Conservation (phyloP, 768 basidiomycete genomes). For the Hygrocybe coccinea region DNA sequence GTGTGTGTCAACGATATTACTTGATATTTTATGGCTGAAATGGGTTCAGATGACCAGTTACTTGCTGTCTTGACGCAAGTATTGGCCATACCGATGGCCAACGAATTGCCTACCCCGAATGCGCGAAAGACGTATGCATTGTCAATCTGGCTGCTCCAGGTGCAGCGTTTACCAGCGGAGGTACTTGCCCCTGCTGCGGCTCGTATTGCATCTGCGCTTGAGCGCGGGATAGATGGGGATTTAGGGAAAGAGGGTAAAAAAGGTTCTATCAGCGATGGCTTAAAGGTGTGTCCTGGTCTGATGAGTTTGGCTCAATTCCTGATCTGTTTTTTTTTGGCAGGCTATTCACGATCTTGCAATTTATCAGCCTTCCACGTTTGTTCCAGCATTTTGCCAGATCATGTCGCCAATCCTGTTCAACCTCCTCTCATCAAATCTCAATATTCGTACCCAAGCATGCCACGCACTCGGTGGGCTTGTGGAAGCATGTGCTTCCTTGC, state of each 20-base stretch:
- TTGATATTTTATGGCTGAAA: conserved; percentile 9
- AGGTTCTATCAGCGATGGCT: conserved; percentile 70
- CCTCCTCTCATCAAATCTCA: conserved; percentile 58
- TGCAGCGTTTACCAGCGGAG: conserved; percentile 58
- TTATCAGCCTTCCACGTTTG: conserved; percentile 59
- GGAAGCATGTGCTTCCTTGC: conserved; percentile 46
- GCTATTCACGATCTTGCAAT: conserved; percentile 67
- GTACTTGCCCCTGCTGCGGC: conserved; percentile 60
- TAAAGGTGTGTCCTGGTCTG: conserved; percentile 45
- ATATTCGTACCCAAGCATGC: conserved; percentile 67
- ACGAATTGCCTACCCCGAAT: conserved; percentile 71
- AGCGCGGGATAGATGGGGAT: conserved; percentile 76
- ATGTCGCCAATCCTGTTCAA: conserved; percentile 59
- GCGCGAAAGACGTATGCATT: conserved; percentile 82
- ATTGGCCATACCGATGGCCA: conserved; percentile 67
- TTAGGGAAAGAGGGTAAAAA: conserved; percentile 88
- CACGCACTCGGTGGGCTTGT: conserved; percentile 71
- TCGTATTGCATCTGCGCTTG: conserved; percentile 65
- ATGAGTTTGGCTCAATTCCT: conserved; percentile 5
- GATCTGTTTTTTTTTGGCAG: conserved; percentile 32
- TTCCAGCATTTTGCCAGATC: conserved; percentile 55
- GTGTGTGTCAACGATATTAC: conserved; percentile 32
- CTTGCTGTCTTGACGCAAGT: conserved; percentile 55
- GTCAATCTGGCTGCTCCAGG: conserved; percentile 69
- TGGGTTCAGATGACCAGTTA: conserved; percentile 51